Conservation (phyloP, 108 stramenopile genomes). For the Nitzschia palea region DNA sequence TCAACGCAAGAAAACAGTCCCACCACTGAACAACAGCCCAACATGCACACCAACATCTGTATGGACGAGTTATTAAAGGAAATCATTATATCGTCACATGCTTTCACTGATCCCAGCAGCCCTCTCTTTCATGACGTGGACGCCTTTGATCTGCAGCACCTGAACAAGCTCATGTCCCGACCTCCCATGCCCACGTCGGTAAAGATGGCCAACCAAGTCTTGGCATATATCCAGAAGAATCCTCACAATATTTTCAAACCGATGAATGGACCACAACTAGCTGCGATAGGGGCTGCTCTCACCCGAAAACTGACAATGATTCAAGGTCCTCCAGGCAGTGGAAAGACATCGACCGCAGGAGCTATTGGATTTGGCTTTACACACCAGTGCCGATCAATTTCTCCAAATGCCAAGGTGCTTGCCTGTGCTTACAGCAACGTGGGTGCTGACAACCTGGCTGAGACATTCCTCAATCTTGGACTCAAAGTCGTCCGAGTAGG, state of each 20-base stretch:
- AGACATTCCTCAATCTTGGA: conserved; percentile 58
- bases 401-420: conserved; percentile 75
- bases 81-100: conserved; percentile 67
- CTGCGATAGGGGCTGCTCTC: conserved; percentile 75
- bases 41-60: conserved; percentile 44
- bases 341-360: conserved; percentile 72
- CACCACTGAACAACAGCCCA: conserved; percentile 1
- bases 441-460: conserved; percentile 87
- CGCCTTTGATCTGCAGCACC: conserved; percentile 47
- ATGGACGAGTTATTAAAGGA: conserved; percentile 82
- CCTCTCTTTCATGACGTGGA: conserved; percentile 44
- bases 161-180: conserved; percentile 44
- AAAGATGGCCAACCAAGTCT: conserved; percentile 60
- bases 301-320: conserved; percentile 80
- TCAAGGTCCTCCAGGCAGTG: conserved; percentile 80
- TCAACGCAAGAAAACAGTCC: conserved; percentile 3
- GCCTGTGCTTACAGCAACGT: conserved; percentile 87
- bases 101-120: conserved; percentile 48
- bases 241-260: conserved; percentile 48
- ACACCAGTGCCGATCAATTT: conserved; percentile 71
- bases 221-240: conserved; percentile 67
- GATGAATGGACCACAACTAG: conserved; percentile 79
- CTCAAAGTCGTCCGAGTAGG: conserved; percentile 88
- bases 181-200: conserved; percentile 70
- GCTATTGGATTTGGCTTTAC: conserved; percentile 88